Evolutionary conservation across 176 grass and related monocot species (phyloP).

Genomic region (Oryza rufipogon): DNA sequence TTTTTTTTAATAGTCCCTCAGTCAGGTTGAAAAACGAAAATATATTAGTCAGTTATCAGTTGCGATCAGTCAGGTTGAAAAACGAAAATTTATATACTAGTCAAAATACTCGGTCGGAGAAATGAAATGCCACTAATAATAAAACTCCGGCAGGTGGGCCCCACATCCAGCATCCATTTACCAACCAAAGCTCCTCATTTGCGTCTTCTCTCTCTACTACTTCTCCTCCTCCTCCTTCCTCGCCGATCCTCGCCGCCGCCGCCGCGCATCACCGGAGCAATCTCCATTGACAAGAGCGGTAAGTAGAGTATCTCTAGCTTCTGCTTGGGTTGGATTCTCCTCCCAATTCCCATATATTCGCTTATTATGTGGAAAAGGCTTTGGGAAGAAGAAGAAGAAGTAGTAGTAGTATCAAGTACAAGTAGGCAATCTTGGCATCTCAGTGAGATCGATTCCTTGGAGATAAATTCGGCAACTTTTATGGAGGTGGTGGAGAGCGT

Average conservation of each 20-base stretch:
- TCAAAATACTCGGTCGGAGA: neutral
- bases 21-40: no score
- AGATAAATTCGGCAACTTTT: neutral
- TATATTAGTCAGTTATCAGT: no score
- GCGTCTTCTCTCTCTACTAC: neutral
- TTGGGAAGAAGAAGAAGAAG: no score
- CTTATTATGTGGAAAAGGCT: no score
- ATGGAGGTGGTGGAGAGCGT: slow-evolving; percentile 4
- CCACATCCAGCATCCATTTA: neutral
- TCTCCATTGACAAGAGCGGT: neutral
- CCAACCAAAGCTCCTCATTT: neutral
- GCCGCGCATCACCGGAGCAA: neutral
- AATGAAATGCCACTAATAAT: neutral
- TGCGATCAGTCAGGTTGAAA: no score
- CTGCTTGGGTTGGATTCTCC: neutral
- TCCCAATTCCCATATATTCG: no score
- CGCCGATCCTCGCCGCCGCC: neutral
- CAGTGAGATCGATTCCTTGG: neutral
- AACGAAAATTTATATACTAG: neutral
- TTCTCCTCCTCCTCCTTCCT: neutral
- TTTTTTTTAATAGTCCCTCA: no score
- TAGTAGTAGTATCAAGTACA: no score
- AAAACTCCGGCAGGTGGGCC: neutral
- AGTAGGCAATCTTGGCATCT: neutral
- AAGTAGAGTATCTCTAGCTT: neutral